A percentile compares a stretch with the other conserved stretches of the same genome.
Conservation (phyloP, 108 stramenopile genomes). For the Cyclotella choctawhatcheeana region DNA sequence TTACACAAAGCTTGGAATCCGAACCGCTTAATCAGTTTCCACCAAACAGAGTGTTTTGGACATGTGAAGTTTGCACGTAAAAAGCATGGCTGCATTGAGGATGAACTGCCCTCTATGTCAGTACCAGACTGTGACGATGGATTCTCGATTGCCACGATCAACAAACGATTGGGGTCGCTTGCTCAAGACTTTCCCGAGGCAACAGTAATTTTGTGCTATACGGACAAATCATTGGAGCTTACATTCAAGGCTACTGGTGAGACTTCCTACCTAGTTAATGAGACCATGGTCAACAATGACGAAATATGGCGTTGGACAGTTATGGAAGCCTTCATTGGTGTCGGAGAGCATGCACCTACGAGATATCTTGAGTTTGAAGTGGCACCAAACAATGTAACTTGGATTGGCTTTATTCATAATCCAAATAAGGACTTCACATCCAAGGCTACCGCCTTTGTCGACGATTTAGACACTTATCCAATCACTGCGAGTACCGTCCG, state of each 20-base stretch:
- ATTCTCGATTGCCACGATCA: not conserved
- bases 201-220: not conserved
- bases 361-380: constrained; percentile 7
- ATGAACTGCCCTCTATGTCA: not conserved
- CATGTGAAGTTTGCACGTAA: not conserved
- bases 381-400: not conserved
- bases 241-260: not conserved
- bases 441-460: not conserved
- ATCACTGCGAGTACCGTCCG: not conserved
- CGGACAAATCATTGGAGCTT: not conserved
- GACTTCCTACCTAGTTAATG: not conserved
- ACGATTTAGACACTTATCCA: not conserved
- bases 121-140: not conserved
- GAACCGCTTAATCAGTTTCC: not conserved
- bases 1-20: constrained; percentile 6
- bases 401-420: not conserved
- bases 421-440: constrained; percentile 3
- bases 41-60: constrained; percentile 4
- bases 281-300: not conserved
- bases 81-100: not conserved
- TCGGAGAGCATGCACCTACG: constrained; percentile 4
- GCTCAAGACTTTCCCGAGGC: constrained; percentile 1
- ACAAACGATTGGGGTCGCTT: not conserved
- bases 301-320: not conserved
- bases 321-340: constrained; percentile 12